Evolutionary conservation across 805 yeast species (phyloP).

Genomic region (Candida patagonica): DNA sequence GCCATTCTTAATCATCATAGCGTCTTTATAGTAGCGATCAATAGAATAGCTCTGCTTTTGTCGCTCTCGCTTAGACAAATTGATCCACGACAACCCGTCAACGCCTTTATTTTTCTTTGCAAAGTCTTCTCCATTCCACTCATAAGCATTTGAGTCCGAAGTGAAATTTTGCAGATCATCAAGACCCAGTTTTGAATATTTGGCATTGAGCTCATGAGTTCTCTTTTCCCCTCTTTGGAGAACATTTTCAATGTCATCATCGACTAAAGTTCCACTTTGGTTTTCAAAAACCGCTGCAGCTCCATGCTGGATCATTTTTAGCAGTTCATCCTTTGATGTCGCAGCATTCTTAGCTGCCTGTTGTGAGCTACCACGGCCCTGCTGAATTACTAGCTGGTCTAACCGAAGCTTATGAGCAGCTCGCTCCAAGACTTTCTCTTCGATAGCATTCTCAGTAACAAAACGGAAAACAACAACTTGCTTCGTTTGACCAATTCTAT

Average conservation of each 20-base stretch:
- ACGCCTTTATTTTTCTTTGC: constrained; percentile 38
- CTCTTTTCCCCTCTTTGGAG: constrained; percentile 72
- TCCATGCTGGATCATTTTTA: constrained; percentile 95
- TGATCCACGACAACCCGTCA: constrained; percentile 50
- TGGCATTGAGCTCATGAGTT: constrained; percentile 68
- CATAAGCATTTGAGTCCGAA: constrained; percentile 74
- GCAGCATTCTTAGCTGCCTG: constrained; percentile 31
- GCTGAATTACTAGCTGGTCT: constrained; percentile 93
- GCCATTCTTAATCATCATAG: constrained; percentile 51
- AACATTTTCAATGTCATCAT: constrained; percentile 57
- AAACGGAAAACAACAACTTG: constrained; percentile 88
- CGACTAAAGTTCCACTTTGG: constrained; percentile 21
- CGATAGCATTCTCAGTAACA: constrained; percentile 93
- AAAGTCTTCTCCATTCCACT: constrained; percentile 85
- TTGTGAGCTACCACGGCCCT: constrained; percentile 48
- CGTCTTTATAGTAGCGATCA: constrained; percentile 77
- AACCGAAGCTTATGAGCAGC: constrained; percentile 90
- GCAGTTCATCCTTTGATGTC: constrained; percentile 63
- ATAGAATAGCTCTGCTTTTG: constrained; percentile 61
- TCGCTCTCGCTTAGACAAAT: constrained; percentile 58
- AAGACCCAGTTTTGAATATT: constrained; percentile 75
- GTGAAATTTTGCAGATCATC: constrained; percentile 92
- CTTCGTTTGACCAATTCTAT: constrained; percentile 92
- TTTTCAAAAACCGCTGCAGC: constrained; percentile 77
- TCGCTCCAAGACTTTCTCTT: constrained; percentile 88